Percentiles rank a stretch among this genome's conserved stretches.
Conservation (phyloP, 371 early-diverging fungal species). For the Coemansia sp. region DNA sequence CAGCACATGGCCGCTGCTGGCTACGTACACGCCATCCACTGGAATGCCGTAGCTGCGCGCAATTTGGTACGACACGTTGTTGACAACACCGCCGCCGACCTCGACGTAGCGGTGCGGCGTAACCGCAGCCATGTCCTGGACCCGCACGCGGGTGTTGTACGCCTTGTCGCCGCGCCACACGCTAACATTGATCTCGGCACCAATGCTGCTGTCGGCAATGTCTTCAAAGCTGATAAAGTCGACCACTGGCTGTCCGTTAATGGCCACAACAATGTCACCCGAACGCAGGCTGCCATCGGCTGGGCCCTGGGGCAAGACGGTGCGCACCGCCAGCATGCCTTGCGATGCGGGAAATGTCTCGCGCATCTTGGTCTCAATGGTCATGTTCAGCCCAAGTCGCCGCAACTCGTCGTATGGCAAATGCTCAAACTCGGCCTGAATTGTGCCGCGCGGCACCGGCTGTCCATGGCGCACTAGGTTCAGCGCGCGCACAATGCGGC, state of each 20-base stretch:
- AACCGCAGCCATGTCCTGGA: constrained; percentile 78
- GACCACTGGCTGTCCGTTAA: constrained; percentile 76
- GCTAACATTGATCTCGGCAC: constrained; percentile 55
- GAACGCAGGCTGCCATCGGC: constrained; percentile 70
- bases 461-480: constrained; percentile 64
- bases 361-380: constrained; percentile 74
- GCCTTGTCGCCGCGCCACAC: constrained; percentile 70
- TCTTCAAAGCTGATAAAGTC: constrained; percentile 69
- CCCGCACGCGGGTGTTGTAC: constrained; percentile 52
- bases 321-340: constrained; percentile 84
- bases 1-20: constrained; percentile 69
- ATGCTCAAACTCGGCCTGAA: constrained; percentile 80
- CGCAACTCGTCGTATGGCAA: constrained; percentile 65
- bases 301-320: constrained; percentile 84
- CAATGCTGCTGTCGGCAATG: constrained; percentile 69
- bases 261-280: constrained; percentile 82
- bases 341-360: constrained; percentile 69
- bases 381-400: constrained; percentile 64
- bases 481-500: constrained; percentile 80
- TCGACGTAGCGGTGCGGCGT: constrained; percentile 75
- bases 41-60: constrained; percentile 61
- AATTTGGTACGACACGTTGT: constrained; percentile 72
- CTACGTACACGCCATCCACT: constrained; percentile 82
- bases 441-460: constrained; percentile 83
- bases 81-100: constrained; percentile 87